Conservation (phyloP, 257 asterid genomes). For the Gynochthodes officinalis region DNA sequence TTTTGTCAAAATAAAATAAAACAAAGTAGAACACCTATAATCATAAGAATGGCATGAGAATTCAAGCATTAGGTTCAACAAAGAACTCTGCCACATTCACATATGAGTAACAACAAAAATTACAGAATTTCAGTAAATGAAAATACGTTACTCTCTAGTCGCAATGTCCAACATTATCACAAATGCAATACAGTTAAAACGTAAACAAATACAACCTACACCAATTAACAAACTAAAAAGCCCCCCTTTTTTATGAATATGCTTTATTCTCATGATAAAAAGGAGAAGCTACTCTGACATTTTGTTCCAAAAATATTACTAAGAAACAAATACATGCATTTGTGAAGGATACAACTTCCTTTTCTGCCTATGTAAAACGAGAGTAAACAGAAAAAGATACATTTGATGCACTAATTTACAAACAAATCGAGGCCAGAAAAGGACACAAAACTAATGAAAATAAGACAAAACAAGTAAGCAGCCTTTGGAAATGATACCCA, state of each 20-base stretch:
- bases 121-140: not conserved
- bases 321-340: not conserved
- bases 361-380: not conserved
- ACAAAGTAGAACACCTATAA: not conserved
- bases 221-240: not conserved
- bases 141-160: not conserved
- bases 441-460: slow-evolving; percentile 3
- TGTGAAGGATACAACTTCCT: not conserved
- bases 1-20: not conserved
- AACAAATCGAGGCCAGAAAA: not conserved
- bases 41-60: not conserved
- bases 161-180: not conserved
- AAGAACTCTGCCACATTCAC: not conserved
- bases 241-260: no score
- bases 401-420: slow-evolving; percentile 1
- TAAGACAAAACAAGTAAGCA: slow-evolving; percentile 2
- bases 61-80: not conserved
- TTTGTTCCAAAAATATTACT: not conserved
- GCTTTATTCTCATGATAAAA: not conserved
- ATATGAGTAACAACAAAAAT: not conserved
- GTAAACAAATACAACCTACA: not conserved
- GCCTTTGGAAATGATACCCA: slow-evolving; percentile 15
- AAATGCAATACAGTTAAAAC: not conserved
- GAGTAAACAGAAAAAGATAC: not conserved
- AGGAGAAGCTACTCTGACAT: not conserved